phyloP scores from a whole-genome alignment of 1,284 basidiomycete genomes.

The Clitocybe nebularis region DNA sequence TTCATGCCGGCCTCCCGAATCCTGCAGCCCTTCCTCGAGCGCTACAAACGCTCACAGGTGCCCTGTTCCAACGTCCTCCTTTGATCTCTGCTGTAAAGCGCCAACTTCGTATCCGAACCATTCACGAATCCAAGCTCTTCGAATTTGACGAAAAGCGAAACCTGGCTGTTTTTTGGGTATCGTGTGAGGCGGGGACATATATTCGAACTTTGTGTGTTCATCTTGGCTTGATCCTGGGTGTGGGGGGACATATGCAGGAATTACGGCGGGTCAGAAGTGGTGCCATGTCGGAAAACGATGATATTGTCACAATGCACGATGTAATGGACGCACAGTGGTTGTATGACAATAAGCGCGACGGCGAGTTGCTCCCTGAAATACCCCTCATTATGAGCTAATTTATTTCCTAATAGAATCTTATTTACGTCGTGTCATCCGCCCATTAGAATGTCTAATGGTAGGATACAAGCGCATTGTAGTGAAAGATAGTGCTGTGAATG shows the following conservation, averaged over 20 bases:
- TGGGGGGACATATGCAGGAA: constrained; percentile 99
- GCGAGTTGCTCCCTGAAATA: constrained; percentile 38
- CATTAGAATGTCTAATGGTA: constrained; percentile 90
- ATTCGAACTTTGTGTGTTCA: constrained; percentile 99
- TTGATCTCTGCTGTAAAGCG: constrained; percentile 99
- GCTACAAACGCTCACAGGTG: constrained; percentile 95
- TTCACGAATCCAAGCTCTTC: constrained; percentile 93
- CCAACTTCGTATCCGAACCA: constrained; percentile 96
- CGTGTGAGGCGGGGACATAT: constrained; percentile 98
- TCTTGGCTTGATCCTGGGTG: constrained; percentile 90
- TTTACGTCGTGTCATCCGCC: constrained; percentile 91
- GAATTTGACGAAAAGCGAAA: constrained; percentile 99
- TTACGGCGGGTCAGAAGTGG: constrained; percentile 92
- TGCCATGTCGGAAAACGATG: constrained; percentile 96
- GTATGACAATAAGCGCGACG: constrained; percentile 98
- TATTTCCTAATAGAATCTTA: constrained; percentile 74
- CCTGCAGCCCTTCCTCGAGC: constrained; percentile 88
- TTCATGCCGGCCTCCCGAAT: constrained; percentile 82
- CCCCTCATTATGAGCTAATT: background rate
- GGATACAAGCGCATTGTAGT: constrained; percentile 99
- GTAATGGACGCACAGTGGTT: constrained; percentile 98
- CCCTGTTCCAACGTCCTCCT: constrained; percentile 98
- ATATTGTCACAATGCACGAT: constrained; percentile 99
- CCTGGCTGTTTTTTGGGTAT: constrained; percentile 97
- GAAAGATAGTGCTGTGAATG: constrained; percentile 98